phyloP scores from a whole-genome alignment of 2,329 filamentous ascomycete species.

The Fusarium mundagurra region DNA sequence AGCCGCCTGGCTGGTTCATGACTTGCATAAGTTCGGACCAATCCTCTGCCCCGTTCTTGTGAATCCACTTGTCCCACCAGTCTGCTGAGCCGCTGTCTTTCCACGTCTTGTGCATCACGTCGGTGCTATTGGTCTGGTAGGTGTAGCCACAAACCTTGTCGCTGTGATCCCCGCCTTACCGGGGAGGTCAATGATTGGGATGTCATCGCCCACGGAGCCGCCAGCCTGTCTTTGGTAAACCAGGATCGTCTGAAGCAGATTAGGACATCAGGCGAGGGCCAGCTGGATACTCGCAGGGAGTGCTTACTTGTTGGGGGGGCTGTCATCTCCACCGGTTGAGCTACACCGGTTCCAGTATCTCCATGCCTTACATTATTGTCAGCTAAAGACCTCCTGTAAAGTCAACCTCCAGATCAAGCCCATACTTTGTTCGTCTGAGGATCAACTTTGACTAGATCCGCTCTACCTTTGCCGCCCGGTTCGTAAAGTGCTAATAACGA shows the following conservation, averaged over 20 bases:
- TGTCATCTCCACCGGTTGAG: not conserved
- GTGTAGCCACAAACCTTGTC: not conserved
- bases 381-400: not conserved
- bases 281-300: accelerated
- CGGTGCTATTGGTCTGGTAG: not conserved
- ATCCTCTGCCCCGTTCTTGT: not conserved
- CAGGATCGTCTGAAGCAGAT: not conserved
- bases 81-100: not conserved
- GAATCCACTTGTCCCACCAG: not conserved
- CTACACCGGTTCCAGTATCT: not conserved
- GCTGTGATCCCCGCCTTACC: not conserved
- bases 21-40: not conserved
- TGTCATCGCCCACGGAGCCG: not conserved
- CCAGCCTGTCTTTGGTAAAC: not conserved
- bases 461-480: not conserved
- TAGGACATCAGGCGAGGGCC: accelerated
- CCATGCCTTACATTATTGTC: not conserved
- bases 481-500: not conserved
- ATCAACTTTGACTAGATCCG: not conserved
- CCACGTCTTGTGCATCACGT: not conserved
- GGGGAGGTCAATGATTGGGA: not conserved
- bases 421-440: not conserved
- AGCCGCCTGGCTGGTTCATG: not conserved
- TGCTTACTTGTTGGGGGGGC: not conserved
- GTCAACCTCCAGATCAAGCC: accelerated